phyloP scores from a whole-genome alignment of 2,329 filamentous ascomycete species.

The Colletotrichum somersetense region DNA sequence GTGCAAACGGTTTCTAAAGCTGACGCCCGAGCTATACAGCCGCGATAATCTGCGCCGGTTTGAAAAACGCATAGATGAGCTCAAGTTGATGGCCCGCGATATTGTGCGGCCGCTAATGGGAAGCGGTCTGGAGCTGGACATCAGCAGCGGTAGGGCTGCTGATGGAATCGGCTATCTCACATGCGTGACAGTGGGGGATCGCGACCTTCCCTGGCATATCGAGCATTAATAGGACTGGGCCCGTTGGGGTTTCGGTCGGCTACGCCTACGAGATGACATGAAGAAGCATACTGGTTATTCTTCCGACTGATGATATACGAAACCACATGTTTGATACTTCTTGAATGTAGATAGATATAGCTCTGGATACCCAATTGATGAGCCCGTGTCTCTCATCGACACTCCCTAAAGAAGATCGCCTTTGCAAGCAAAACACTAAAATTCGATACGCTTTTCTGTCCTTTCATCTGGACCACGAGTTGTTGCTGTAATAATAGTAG shows the following conservation, averaged over 20 bases:
- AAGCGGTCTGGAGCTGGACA: conserved; percentile 85
- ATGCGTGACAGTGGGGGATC: conserved; percentile 61
- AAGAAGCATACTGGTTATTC: conserved; percentile 18
- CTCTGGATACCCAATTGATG: conserved; percentile 30
- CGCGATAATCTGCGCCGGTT: conserved; percentile 89
- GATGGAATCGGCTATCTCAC: conserved; percentile 64
- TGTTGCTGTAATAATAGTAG: not conserved
- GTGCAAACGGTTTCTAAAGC: conserved; percentile 89
- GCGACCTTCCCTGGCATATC: conserved; percentile 64
- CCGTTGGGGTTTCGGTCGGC: not conserved
- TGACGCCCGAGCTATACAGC: conserved; percentile 84
- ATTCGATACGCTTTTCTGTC: not conserved
- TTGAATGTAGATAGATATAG: conserved; percentile 8
- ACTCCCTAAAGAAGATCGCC: not conserved
- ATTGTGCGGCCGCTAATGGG: conserved; percentile 88
- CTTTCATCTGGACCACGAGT: not conserved
- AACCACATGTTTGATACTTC: conserved; percentile 8
- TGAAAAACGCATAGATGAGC: conserved; percentile 87
- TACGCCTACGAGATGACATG: conserved; percentile 9
- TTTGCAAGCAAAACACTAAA: conserved; percentile 13
- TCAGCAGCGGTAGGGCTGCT: conserved; percentile 61
- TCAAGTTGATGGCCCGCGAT: conserved; percentile 86
- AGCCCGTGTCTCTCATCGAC: conserved; percentile 1
- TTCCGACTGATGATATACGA: conserved; percentile 35
- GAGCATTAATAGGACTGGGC: conserved; percentile 40